Evolutionary conservation across 257 asterid genomes (phyloP).

Genomic region (Rubia yunnanensis): DNA sequence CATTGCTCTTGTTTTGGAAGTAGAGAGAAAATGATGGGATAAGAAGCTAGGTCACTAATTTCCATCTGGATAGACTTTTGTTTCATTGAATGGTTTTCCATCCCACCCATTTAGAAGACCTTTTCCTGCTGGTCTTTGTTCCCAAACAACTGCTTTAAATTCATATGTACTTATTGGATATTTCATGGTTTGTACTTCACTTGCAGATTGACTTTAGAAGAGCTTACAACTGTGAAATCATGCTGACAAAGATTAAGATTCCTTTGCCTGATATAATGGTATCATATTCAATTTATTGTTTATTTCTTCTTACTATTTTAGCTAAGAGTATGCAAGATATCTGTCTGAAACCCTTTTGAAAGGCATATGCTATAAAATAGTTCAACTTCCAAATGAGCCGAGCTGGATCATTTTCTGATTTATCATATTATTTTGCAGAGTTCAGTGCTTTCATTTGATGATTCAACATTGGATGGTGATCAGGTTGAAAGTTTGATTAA

Average conservation of each 20-base stretch:
- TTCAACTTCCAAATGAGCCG: no score
- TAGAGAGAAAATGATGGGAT: no score
- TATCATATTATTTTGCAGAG: constrained; percentile 28
- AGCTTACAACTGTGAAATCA: constrained; percentile 89
- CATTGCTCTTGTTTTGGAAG: no score
- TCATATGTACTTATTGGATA: not conserved
- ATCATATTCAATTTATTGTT: constrained; percentile 13
- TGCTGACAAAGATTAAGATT: constrained; percentile 84
- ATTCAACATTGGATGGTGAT: constrained; percentile 64
- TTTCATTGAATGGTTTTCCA: no score
- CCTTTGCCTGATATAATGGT: constrained; percentile 77
- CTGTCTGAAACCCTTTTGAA: not conserved
- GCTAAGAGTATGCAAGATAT: not conserved
- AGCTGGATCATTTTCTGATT: not conserved
- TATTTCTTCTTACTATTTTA: not conserved
- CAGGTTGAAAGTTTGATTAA: constrained; percentile 85
- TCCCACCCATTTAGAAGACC: no score
- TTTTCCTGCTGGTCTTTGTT: no score
- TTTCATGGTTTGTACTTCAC: not conserved
- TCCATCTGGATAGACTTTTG: no score
- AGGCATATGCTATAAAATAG: not conserved
- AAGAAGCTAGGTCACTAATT: no score
- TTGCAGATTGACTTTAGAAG: constrained; percentile 78
- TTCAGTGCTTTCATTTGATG: constrained; percentile 70
- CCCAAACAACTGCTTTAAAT: not conserved